Base-by-base conservation (phyloP, 805 yeast genomes). In the Ogataea allantospora region DNA sequence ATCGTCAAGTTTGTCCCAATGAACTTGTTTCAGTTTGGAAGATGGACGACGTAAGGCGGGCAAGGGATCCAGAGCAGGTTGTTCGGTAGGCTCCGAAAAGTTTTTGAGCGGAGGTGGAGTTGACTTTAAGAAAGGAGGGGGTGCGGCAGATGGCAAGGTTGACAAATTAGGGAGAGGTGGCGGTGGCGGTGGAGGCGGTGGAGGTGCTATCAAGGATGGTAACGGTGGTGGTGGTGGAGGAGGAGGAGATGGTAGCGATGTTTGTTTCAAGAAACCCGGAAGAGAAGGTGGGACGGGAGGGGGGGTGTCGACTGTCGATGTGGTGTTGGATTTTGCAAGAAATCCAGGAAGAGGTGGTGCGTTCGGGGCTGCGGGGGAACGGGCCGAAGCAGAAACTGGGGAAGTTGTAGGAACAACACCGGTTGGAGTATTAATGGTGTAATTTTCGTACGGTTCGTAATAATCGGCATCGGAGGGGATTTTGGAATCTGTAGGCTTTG, bases 1-100 rank as follows among this genome's bases (percentile, higher is more conserved):
- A 33, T 67, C 59, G 10, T 80, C 84, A 30, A 84, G 64, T 53
- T 78, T 83, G 46, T 84, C 93, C 95, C 93, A 84, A 51, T 84
- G 95, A 45, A 84, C 73, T 52, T 84, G 95, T 54, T 83, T 84
- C 63, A 84, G 62, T 58, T 77, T 80, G 44, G 52, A 43, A 5
- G 54, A 35, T 10, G 59, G 53, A 22, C 57, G 47, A 30, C 48
- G 51, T 19, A 39, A 21, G 32, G 27, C 17, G 36, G 50, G 43
- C 14, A 34, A 36, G 2, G 49, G 47, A 4, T 46, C 50, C 12
- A 49, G 40, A 10, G 53, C 50, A 12, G 46, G 42, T 6, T 50
- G 24, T 3, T 20, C 19, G 9, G 38, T 4, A 21, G 27, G 22
- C 20, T 16, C n/a, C 7, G 14, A 18, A 5, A 12, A 12, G 6